Base-by-base conservation (phyloP, 1,139 yeast genomes). In the Pneumocystis wakefieldiae region DNA sequence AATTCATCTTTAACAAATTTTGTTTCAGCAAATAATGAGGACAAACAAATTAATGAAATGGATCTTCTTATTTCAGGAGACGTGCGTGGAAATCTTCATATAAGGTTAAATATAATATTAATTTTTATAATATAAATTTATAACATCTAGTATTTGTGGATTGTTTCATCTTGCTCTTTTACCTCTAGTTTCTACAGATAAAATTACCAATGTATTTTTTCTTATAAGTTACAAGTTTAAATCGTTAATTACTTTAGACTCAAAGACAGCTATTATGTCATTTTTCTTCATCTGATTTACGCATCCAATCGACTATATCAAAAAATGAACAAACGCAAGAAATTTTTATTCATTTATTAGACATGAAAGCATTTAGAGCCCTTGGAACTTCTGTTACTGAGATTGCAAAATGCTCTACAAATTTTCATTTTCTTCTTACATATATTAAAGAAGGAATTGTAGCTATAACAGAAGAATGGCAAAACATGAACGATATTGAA, bases 381-480 rank as follows among this genome's bases (percentile, higher is more conserved):
- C 55, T 48, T 24, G 55, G 32, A 48, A 10, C 55, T 24, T 48
- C 55, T 48, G 29, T 48, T 48, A 48, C 55, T 24, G 55, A 48
- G 28, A 48, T 48, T 19, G 55, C 55, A 19, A 48, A 48, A 48
- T 48, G 55, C 14, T 57, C 59, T 29, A 57, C 59, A 37, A 37
- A 39, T 37, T 59, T 53, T 53, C 62, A 59, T 28, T 61, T 38
- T 41, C 61, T 63, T 39, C 38, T 59, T 17, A 53, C 55, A 14
- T 68, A 67, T 55, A 60, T 67, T 24, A 32, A 57, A 7, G 69
- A 67, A 39, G 61, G 62, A 3, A 35, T 64, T 19, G 59, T 39
- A 15, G 61, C 61, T 32, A 35, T 67, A 6, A 35, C 29, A 8
- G 59, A 42, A 17, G 69, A 68, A 59, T 66, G 67, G 64, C 59